Conservation (phyloP, 2,329 filamentous ascomycete species). For the Diaporthe sp. region DNA sequence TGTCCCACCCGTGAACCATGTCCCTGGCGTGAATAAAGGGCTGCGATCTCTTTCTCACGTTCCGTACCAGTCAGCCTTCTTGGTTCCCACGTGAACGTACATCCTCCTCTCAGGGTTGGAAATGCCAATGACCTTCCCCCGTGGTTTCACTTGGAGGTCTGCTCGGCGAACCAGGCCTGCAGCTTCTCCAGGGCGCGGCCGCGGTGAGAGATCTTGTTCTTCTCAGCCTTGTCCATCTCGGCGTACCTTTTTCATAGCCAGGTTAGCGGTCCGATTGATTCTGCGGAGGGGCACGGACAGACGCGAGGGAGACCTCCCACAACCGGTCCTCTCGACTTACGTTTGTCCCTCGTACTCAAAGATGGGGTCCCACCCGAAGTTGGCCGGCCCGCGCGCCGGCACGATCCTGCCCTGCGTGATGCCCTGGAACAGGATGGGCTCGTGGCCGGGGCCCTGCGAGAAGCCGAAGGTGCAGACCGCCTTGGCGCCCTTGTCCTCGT, state of each 20-base stretch:
- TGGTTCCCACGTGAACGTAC: background rate
- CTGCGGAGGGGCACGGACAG: background rate
- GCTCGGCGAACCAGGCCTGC: slow-evolving; percentile 79
- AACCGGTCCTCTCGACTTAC: slow-evolving; percentile 54
- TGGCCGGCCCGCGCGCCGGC: slow-evolving; percentile 80
- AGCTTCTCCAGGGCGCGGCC: slow-evolving; percentile 89
- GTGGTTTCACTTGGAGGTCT: slow-evolving; percentile 44
- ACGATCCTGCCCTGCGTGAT: slow-evolving; percentile 88
- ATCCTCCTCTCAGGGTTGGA: background rate
- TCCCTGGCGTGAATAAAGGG: too few species aligned
- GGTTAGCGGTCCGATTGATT: background rate
- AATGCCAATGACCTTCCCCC: background rate
- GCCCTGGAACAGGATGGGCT: slow-evolving; percentile 92
- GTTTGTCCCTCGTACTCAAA: slow-evolving; percentile 96
- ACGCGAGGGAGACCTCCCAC: background rate
- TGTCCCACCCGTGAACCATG: background rate
- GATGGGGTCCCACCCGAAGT: slow-evolving; percentile 96
- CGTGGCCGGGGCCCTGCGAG: slow-evolving; percentile 84
- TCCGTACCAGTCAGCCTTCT: too few species aligned
- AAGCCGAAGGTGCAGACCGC: slow-evolving; percentile 98
- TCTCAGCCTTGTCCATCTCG: slow-evolving; percentile 90
- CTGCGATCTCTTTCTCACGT: background rate
- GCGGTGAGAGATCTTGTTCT: slow-evolving; percentile 95
- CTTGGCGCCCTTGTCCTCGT: slow-evolving; percentile 90
- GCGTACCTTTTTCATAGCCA: slow-evolving; percentile 71